Conservation (phyloP, 2,329 filamentous ascomycete species). For the Botryotinia convoluta region DNA sequence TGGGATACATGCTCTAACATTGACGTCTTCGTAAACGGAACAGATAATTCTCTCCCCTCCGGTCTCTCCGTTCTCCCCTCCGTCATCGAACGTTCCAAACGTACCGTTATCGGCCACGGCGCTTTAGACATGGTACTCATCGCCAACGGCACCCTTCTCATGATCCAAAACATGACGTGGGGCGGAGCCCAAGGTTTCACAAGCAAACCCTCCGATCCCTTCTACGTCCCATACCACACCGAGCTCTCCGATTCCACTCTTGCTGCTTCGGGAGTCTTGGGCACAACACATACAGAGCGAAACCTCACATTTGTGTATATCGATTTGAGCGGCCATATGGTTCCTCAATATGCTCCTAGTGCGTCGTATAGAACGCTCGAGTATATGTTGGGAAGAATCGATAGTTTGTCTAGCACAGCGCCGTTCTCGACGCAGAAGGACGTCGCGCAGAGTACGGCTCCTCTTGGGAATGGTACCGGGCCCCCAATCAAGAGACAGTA, state of each 20-base stretch:
- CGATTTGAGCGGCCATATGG: conserved; percentile 56
- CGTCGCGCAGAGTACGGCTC: not conserved
- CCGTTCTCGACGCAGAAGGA: conserved; percentile 40
- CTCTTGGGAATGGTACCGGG: not conserved
- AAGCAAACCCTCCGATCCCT: conserved; percentile 40
- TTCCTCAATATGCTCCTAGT: conserved; percentile 64
- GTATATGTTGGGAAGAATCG: conserved; percentile 69
- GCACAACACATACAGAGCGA: conserved; percentile 69
- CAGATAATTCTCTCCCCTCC: conserved; percentile 54
- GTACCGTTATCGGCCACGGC: conserved; percentile 73
- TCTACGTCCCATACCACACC: conserved; percentile 55
- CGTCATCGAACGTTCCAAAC: conserved; percentile 70
- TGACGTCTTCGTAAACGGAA: conserved; percentile 47
- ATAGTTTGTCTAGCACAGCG: conserved; percentile 47
- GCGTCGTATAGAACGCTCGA: conserved; percentile 72
- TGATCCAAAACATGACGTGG: conserved; percentile 70
- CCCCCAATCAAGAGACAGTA: conserved; percentile 2
- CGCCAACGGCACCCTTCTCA: conserved; percentile 56
- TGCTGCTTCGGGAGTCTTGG: conserved; percentile 65
- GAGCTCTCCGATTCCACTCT: conserved; percentile 65
- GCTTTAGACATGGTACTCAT: conserved; percentile 54
- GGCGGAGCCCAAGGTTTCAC: conserved; percentile 59
- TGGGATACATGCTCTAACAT: conserved; percentile 56
- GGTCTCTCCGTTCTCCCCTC: conserved; percentile 59
- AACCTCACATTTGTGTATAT: conserved; percentile 56